Base-by-base conservation (phyloP, 768 basidiomycete species). In the Phanerochaete sordida region DNA sequence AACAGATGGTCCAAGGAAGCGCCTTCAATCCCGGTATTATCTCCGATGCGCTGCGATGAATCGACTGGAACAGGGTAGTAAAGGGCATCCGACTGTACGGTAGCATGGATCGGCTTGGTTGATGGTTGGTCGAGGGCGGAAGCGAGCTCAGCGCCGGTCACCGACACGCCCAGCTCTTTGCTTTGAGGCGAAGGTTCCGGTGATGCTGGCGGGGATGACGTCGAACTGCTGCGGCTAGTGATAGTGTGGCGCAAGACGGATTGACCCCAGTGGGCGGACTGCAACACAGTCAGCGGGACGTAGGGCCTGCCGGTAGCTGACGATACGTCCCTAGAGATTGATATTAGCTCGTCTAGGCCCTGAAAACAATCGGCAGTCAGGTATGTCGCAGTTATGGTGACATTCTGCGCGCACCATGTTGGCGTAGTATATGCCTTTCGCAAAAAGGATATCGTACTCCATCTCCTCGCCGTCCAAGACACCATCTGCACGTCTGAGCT, bases 191-290 rank as follows among this genome's bases (percentile, higher is more conserved):
- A 24, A 23, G 51, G 37, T 21, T 50, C 24, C 0, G 76, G 72
- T 3, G 76, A 73, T 28, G 73, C 70, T n/a, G 79, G 68, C 0
- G 76, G 61, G 3, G 80, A 73, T 0, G 74, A 72, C 8, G 70
- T 62, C 2, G 76, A 52, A 15, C 31, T 23, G 70, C 6, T 76
- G 74, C 23, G 77, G 16, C 51, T 52, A 15, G 78, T 85, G 26
- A 91, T 81, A 30, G 77, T 79, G 62, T 83, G 81, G 1, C 84
- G 82, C 8, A 93, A 74, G n/a, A 86, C 61, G 1, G 89, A 86
- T 60, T 88, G 86, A 27, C 76, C 78, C 94, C 94, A 98, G 63
- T 88, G 86, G 1, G 93, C 88, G 0, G 84, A 79, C 68, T 95
- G 90, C 7, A 96, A 71, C 7, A 85, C 76, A 2, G 78, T 67